Percentiles rank a stretch among this genome's conserved stretches.
Conservation (phyloP, 768 basidiomycete species). For the Astraeus odoratus region DNA sequence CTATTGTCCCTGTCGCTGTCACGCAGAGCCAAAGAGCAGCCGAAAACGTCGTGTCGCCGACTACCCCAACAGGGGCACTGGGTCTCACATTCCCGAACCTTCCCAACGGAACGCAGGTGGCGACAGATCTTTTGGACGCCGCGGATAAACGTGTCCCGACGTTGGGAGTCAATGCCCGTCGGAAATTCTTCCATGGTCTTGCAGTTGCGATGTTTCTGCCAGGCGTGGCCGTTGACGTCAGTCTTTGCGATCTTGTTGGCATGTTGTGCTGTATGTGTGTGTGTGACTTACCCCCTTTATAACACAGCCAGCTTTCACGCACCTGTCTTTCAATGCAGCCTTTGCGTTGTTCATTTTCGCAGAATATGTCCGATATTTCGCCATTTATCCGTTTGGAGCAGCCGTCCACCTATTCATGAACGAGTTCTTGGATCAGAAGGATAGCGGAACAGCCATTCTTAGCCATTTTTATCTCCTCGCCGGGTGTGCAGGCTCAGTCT, state of each 20-base stretch:
- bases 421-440: constrained; percentile 94
- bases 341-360: constrained; percentile 94
- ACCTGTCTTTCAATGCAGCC: constrained; percentile 89
- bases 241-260: constrained; percentile 31
- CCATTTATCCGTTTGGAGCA: constrained; percentile 93
- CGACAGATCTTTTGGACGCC: constrained; percentile 65
- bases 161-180: constrained; percentile 80
- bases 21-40: constrained; percentile 18
- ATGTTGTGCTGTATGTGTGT: too few species aligned
- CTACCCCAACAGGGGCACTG: constrained; percentile 19
- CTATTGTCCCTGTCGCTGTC: constrained; percentile 22
- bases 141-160: constrained; percentile 89
- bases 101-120: constrained; percentile 55
- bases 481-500: constrained; percentile 88
- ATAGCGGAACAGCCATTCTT: constrained; percentile 91
- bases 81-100: constrained; percentile 34
- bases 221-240: constrained; percentile 85
- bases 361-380: constrained; percentile 98
- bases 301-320: constrained; percentile 87
- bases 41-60: constrained; percentile 8
- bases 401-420: constrained; percentile 92
- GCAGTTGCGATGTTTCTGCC: constrained; percentile 97
- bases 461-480: constrained; percentile 97
- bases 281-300: constrained; percentile 8
- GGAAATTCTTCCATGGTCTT: constrained; percentile 96